Base-by-base conservation (phyloP, 2,329 filamentous ascomycete species). In the Calonectria pseudoreteaudii region DNA sequence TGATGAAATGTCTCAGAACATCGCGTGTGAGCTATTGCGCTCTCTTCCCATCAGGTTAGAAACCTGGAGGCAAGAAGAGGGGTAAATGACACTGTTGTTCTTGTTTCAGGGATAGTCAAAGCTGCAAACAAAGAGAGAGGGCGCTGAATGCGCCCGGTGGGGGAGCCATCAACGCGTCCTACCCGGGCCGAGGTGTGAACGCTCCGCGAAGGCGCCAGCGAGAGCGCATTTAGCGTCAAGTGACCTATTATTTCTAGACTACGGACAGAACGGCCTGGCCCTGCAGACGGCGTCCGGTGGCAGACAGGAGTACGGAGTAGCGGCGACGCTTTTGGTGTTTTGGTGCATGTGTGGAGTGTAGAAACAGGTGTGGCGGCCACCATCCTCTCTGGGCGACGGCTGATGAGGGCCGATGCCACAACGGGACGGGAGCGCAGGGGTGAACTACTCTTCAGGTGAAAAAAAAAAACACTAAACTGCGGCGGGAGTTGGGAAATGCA, bases 1-100 rank as follows among this genome's bases (percentile, higher is more conserved):
- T 53, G 65, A 68, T 62, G 64, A 66, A 72, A 67, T 75, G 77
- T 79, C 78, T 78, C 75, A 77, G 77, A 77, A 69, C 64, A 49
- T 68, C 60, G 67, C 67, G 58, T 70, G 67, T 74, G 70, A 49
- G 20, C 41, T 36, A 71, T 74, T 66, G 58, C 50, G 49, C 58
- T 58, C 53, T 60, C 38, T 34, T 62, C 10, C 41, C n/a, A 23
- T 20, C 30, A 68, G 20, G 36, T 41, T 66, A 75, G 23, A 36
- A 62, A 41, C 38, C 70, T 49, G 66, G 34, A 70, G 71, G 66
- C 67, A 66, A 52, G 47, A 65, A 68, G 62, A 44, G 52, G 47
- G 58, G 60, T 38, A 60, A 60, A 69, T 62, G 31, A 69, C 50
- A 13, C 28, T 26, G 50, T 26, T 6, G 26, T 49, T 38, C 34